Evolutionary conservation across 805 yeast genomes (phyloP).

Genomic region (Candida caryicola): DNA sequence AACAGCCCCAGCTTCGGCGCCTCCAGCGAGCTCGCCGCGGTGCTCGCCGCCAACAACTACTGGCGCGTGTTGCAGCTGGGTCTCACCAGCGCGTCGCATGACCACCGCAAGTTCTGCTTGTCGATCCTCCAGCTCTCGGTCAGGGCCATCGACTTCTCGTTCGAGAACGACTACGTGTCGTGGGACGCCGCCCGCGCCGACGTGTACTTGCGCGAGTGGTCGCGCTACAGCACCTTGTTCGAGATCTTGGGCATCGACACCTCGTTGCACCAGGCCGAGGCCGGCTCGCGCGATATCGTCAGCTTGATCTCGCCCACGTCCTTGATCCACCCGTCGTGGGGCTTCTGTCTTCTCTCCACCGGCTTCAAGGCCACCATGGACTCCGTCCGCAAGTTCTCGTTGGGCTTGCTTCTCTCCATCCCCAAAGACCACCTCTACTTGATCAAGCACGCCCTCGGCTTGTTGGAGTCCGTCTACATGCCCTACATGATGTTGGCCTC

Average conservation of each 20-base stretch:
- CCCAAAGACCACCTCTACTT: constrained; percentile 41
- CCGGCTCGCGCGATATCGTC: constrained; percentile 64
- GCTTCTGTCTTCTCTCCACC: constrained; percentile 65
- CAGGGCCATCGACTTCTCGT: constrained; percentile 37
- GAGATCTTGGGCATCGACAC: constrained; percentile 85
- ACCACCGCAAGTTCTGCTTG: constrained; percentile 64
- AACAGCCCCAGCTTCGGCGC: constrained; percentile 17
- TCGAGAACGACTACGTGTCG: constrained; percentile 33
- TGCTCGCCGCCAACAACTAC: constrained; percentile 23
- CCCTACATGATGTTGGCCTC: constrained; percentile 64
- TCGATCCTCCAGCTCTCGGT: constrained; percentile 65
- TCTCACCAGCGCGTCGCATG: constrained; percentile 55
- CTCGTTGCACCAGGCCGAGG: constrained; percentile 81
- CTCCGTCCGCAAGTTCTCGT: constrained; percentile 63
- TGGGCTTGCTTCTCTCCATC: constrained; percentile 54
- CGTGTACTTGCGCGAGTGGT: constrained; percentile 56
- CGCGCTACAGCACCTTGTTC: constrained; percentile 65
- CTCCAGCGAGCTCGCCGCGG: constrained; percentile 23
- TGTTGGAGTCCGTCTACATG: constrained; percentile 48
- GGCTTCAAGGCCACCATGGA: constrained; percentile 79
- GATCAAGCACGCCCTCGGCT: constrained; percentile 35
- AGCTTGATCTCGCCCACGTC: constrained; percentile 50
- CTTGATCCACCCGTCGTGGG: constrained; percentile 65
- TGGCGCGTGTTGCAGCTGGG: constrained; percentile 62
- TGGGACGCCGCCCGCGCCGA: constrained; percentile 40